Evolutionary conservation across 306 rosid species (phyloP), one percentile per base, ranked within the genome.

Genomic region (Sicyos baderoa): DNA sequence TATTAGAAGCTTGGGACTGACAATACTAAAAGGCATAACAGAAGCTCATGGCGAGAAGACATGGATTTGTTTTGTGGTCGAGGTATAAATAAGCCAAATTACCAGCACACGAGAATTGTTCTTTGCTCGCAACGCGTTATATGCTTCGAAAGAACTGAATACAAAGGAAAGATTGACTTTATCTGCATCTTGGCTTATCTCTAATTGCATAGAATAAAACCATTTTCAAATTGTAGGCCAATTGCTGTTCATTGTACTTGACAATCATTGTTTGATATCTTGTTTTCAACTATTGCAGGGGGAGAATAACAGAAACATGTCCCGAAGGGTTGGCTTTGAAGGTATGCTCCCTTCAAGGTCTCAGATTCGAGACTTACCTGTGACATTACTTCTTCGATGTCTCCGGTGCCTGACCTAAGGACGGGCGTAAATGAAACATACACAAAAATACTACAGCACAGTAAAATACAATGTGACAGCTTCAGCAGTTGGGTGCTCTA

Each of bases 21-120:
- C 86, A 40, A 85, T 88, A 77, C 72, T 91, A 73, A 91, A 88
- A 65, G 91, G 96, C 27, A 83, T 82, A 65, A 93, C 99, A 32
- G 88, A 90, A 85, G 87, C 79, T 72, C 90, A 77, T 55, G 91
- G 84, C 35, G 96, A 90, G 60, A 90, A 90, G 83, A 88, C 84
- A 48, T 86, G 90, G 85, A 88, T 93, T 80, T 86, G 96, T 79
- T 93, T 93, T 83, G 87, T 86, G 50, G 96, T 93, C 79, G 97
- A 91, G 96, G 97, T 86, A 82, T 52, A 45, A 84, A 51, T 78
- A 44, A 54, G 48, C 10, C 49, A 17, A 69, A 13, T 65, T 21
- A 47, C 71, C 55, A 64, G 29, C 53, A 18, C 53, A 2, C 6
- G 13, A 21, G 53, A 19, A 15, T 19, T 64, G 19, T 44, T 40